These are phyloP conservation scores for Leishmania tarentolae DNA, from an alignment of 208 protist genomes.

Conservation along the genomic window DNA sequence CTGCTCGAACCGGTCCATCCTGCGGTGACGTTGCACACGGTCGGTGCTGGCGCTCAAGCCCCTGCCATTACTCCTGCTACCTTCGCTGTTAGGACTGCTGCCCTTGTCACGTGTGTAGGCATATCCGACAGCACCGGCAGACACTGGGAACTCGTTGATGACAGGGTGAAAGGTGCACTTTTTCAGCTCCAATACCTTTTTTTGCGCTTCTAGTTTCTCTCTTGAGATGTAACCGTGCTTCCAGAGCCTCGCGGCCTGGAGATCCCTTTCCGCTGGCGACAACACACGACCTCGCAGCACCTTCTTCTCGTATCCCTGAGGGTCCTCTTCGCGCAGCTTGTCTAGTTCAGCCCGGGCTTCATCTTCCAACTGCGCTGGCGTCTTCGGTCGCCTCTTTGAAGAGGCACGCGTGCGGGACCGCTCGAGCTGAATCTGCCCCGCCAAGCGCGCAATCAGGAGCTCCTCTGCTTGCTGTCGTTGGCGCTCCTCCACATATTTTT, in stretches of 20 bases:
- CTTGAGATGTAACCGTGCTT: slow-evolving; percentile 44
- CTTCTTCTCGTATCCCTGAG: slow-evolving; percentile 33
- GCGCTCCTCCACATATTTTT: slow-evolving; percentile 28
- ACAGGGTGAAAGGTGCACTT: slow-evolving; percentile 57
- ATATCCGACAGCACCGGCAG: neutral
- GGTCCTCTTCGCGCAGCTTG: slow-evolving; percentile 36
- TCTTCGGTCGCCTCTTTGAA: slow-evolving; percentile 20
- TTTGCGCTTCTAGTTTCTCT: slow-evolving; percentile 40
- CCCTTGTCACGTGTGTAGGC: neutral
- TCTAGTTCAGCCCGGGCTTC: slow-evolving; percentile 44
- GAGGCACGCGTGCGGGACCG: neutral
- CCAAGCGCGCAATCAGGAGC: slow-evolving; percentile 53
- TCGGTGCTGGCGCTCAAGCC: neutral
- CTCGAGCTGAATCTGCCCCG: slow-evolving; percentile 43
- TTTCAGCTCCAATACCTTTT: slow-evolving; percentile 33
- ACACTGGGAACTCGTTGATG: slow-evolving; percentile 37
- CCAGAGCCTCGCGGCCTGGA: slow-evolving; percentile 40
- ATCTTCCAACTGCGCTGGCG: slow-evolving; percentile 26
- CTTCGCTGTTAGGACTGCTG: neutral
- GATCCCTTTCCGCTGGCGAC: slow-evolving; percentile 38
- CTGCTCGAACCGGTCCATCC: slow-evolving; percentile 44
- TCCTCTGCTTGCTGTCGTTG: slow-evolving; percentile 57
- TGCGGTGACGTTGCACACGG: neutral
- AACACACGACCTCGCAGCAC: slow-evolving; percentile 38
- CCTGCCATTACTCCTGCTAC: neutral